Conservation (phyloP, 805 yeast species). For the Pichia scutulata region DNA sequence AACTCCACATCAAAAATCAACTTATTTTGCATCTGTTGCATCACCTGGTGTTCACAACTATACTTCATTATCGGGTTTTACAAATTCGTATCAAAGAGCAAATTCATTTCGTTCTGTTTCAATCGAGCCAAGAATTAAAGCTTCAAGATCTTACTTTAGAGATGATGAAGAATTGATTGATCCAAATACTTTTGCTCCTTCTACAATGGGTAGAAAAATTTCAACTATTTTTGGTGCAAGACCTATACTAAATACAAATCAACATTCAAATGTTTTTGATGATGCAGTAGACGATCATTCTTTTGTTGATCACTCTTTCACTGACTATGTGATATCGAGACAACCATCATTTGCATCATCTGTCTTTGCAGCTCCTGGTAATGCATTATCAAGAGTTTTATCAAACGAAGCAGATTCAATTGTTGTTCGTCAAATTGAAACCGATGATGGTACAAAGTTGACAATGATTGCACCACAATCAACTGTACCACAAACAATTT, state of each 20-base stretch:
- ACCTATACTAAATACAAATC: conserved; percentile 3
- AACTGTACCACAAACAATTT: conserved; percentile 62
- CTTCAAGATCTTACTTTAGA: conserved; percentile 56
- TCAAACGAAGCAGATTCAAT: conserved; percentile 24
- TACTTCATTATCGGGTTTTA: conserved; percentile 61
- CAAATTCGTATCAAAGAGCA: conserved; percentile 72
- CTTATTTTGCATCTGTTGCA: conserved; percentile 4
- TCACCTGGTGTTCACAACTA: conserved; percentile 3
- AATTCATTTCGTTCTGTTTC: conserved; percentile 56
- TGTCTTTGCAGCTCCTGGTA: conserved; percentile 7
- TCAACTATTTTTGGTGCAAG: conserved; percentile 39
- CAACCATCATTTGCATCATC: conserved; percentile 15
- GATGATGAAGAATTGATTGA: conserved; percentile 61
- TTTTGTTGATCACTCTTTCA: conserved; percentile 28
- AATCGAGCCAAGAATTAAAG: conserved; percentile 46
- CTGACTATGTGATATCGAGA: conserved; percentile 21
- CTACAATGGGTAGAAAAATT: conserved; percentile 53
- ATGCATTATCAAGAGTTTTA: conserved; percentile 14
- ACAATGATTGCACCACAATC: conserved; percentile 78
- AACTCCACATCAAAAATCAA: neutral
- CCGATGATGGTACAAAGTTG: conserved; percentile 58
- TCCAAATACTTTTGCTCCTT: conserved; percentile 61
- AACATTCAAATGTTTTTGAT: conserved; percentile 17
- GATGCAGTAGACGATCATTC: conserved; percentile 35
- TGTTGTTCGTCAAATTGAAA: conserved; percentile 48